phyloP scores from a whole-genome alignment of 176 grass and related monocot genomes.

The Tillandsia fasciculata region DNA sequence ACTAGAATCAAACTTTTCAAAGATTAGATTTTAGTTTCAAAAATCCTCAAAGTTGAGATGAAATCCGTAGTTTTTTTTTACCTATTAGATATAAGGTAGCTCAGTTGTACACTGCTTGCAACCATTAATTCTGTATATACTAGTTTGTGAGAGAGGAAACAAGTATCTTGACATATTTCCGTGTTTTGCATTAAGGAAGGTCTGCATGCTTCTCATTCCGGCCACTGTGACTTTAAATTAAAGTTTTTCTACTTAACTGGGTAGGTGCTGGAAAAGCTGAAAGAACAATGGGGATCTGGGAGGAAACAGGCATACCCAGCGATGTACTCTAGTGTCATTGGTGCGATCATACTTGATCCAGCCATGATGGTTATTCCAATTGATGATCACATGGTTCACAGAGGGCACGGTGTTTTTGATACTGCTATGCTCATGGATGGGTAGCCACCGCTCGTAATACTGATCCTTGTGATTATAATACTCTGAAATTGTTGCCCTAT shows the following conservation, averaged over 20 bases:
- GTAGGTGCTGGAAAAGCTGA: constrained; percentile 47
- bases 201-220: no score
- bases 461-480: background rate
- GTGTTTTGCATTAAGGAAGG: no score
- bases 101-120: no score
- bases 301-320: constrained; percentile 24
- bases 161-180: no score
- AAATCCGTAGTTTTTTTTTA: no score
- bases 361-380: constrained; percentile 62
- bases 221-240: no score
- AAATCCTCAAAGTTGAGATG: no score
- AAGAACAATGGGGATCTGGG: constrained; percentile 30
- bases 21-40: no score
- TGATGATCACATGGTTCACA: constrained; percentile 93
- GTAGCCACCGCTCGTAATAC: constrained; percentile 10
- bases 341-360: constrained; percentile 63
- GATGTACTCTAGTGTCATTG: constrained; percentile 80
- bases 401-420: constrained; percentile 90
- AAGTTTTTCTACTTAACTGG: background rate
- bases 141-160: no score
- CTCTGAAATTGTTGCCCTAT: background rate
- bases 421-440: constrained; percentile 84
- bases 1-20: background rate
- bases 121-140: no score
- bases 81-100: no score